These are phyloP conservation scores for Rhazya stricta DNA, from an alignment of 257 asterid species.

Conservation along the genomic window DNA sequence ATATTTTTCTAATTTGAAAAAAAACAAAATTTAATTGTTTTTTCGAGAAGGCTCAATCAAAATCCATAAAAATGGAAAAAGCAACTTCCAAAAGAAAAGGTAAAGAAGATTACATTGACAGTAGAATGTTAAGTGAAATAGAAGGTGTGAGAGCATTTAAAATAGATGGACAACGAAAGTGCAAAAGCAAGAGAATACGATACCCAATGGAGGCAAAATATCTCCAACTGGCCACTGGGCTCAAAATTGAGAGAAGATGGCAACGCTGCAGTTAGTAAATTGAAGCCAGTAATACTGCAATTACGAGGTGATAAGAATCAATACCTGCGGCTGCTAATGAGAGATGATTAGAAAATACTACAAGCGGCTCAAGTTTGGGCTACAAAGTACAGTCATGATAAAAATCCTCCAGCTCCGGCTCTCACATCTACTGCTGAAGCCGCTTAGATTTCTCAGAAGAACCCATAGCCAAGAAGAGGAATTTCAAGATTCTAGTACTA, in stretches of 20 bases:
- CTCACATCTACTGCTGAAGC: background rate
- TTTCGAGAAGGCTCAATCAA: no score
- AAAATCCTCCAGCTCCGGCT: background rate
- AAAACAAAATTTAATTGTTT: no score
- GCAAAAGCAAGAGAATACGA: no score
- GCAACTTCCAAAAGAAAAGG: no score
- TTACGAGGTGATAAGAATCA: background rate
- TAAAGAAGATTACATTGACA: no score
- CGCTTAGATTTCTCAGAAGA: constrained; percentile 6
- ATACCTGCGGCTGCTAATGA: background rate
- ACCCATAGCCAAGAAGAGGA: constrained; percentile 11
- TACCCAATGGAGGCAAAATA: no score
- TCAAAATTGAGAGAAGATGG: background rate
- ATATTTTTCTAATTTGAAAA: no score
- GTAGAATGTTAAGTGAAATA: no score
- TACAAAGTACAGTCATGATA: background rate
- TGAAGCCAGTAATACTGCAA: background rate
- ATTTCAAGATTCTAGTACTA: constrained; percentile 2
- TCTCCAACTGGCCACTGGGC: background rate
- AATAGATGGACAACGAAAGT: no score
- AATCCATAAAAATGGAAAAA: no score
- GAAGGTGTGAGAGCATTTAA: no score
- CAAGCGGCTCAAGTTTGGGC: background rate
- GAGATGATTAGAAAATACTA: background rate
- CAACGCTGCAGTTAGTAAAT: background rate